These are phyloP conservation scores for Zygoascus meyerae DNA, from an alignment of 1,139 yeast species.

Conservation along the genomic window DNA sequence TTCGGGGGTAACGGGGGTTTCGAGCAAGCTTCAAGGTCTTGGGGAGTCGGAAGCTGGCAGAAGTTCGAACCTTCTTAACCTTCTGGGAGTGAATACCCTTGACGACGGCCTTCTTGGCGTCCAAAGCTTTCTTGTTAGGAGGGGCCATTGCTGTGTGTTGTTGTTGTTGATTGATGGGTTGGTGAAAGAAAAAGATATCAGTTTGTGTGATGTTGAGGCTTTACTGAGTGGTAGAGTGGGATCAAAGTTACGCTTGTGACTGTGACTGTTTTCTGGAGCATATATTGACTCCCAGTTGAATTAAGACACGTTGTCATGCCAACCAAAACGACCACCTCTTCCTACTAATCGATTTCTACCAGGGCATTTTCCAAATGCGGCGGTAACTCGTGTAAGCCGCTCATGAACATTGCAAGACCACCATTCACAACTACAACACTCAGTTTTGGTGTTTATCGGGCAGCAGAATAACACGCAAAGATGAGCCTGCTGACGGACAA, in stretches of 20 bases:
- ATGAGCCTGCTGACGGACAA: slow-evolving; percentile 17
- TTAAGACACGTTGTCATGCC: no score
- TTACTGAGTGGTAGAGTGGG: slow-evolving; percentile 2
- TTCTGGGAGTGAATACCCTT: slow-evolving; percentile 95
- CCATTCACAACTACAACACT: neutral
- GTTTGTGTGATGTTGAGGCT: slow-evolving; percentile 1
- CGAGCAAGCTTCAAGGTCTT: slow-evolving; percentile 93
- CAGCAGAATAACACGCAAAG: neutral
- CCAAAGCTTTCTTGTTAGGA: slow-evolving; percentile 67
- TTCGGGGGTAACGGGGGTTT: slow-evolving; percentile 91
- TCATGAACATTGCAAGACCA: no score
- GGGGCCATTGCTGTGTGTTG: slow-evolving; percentile 20
- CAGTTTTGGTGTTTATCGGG: neutral
- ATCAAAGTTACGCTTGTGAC: neutral
- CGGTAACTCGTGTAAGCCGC: neutral
- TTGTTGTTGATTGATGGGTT: slow-evolving; percentile 8
- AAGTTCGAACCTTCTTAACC: slow-evolving; percentile 89
- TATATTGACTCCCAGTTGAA: slow-evolving; percentile 19
- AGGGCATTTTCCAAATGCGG: slow-evolving; percentile 6
- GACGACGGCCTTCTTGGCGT: slow-evolving; percentile 98
- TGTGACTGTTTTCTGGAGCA: neutral
- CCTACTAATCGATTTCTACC: no score
- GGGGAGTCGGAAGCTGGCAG: slow-evolving; percentile 95
- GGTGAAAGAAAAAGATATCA: slow-evolving; percentile 4
- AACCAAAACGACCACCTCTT: no score